Evolutionary conservation across 768 basidiomycete genomes (phyloP), one percentile per base, ranked within the genome.

Genomic region (button mushroom (Agaricus bisporus)): DNA sequence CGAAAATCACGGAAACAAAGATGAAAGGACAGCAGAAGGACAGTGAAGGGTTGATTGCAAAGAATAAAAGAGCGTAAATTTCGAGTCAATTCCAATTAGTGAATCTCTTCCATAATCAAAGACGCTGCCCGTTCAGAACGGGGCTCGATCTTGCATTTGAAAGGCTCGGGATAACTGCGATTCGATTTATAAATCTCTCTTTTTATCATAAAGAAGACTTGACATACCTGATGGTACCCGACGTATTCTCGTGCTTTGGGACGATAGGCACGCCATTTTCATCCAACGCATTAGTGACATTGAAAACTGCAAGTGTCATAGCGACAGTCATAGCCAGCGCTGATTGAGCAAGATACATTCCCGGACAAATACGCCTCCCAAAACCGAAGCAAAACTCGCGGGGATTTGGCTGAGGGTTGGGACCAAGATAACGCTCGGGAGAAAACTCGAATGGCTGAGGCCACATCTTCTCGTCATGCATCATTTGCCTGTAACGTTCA

Each of bases 301-400:
- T 61, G 43, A 82, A 80, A 6, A 69, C 72, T 0, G 80, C 75
- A 4, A 82, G 66, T 7, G 76, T 73, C 60, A 64, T 72, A 0
- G 70, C 70, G 2, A 75, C 62, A 6, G 70, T 68, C 7, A 75
- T 64, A 68, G 73, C 82, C 1, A 80, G 55, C 0, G 77, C 78
- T 0, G 73, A 69, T 46, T 82, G 79, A 0, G 80, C 81, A 49
- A 82, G 69, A 57, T 77, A 66, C 68, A 76, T 61, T 0, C 80
- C 80, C 35, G 73, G 74, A 54, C 77, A 77, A 22, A 73, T 65
- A 1, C 76, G 72, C 17, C 78, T 71, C 15, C 76, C 77, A 48
- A 68, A 79, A 1, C 78, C 78, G 56, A 80, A 80, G 54, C 69
- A 72, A 1, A 70, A 50, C 0, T 61, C 66, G 6, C 73, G 67